Base-by-base conservation (phyloP, 2,329 filamentous ascomycete species). In the Seiridium cupressi region DNA sequence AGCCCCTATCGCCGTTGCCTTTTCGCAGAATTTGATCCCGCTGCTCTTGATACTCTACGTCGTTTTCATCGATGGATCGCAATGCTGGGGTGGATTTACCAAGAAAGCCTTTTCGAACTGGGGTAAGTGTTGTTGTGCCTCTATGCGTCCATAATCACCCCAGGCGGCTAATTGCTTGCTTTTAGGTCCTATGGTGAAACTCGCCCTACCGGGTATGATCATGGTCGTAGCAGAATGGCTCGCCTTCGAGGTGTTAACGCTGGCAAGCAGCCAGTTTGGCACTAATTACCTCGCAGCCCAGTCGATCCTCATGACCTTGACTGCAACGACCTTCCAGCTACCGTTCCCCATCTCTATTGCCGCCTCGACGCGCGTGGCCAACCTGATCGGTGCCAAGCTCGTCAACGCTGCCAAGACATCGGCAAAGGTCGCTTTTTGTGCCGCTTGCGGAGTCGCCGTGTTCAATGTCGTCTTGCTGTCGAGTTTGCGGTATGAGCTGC, bases 201-300 rank as follows among this genome's bases (percentile, higher is more conserved):
- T 98, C 44, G 92, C 94, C 0, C 79, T 97, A 10, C 93, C 94
- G 0, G 94, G 94, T 1, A 87, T 98, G 72, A 79, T 97, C 65
- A 97, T 97, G 93, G 90, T 98, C 2, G 88, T 96, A 73, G 93
- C 94, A 4, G 94, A 98, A 73, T 96, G 91, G 77, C 83, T 97
- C 9, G 93, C 93, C 5, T 98, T 98, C 73, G 94, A 98, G 73
- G 87, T 97, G 54, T 80, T 97, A 63, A 97, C 93, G 0, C 81
- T 97, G n/a, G 87, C 88, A 7, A 86, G 91, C 0, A 91, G 89
- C 56, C 91, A 90, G 67, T 88, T 97, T 60, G 91, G 90, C 13
- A 87, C 91, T 1, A 88, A 88, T 18, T 87, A 89, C 62, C 84
- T 98, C 1, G 94, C 94, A 0, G 93, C 95, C 0, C 93, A 99